Evolutionary conservation across 371 early-diverging fungal species (phyloP), one percentile per base, ranked within the genome.

Genomic region (Mortierella polycephala): DNA sequence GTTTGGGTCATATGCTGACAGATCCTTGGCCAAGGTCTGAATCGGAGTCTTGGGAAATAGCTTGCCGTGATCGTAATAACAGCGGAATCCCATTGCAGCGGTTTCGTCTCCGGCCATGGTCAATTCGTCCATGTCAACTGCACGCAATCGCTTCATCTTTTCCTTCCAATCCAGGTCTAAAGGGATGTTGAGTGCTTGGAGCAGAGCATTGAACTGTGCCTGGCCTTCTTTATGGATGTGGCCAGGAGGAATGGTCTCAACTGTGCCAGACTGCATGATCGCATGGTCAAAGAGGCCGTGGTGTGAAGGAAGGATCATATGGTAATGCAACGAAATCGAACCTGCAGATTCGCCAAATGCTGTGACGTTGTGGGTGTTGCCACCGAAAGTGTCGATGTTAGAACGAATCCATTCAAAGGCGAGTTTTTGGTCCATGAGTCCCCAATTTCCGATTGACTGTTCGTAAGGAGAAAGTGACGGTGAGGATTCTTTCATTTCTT

Each of bases 341-440:
- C 89, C 89, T 23, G 85, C 86, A 14, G 81, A 81, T 57, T 88
- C 69, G 11, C 87, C 89, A 46, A 59, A 82, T 14, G 81, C 69
- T 1, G 85, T 86, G 10, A 88, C 68, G 41, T 71, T 59, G 14
- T 30, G 47, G 1, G 82, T 51, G 55, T 89, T 82, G 20, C 88
- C 88, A 7, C 87, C 87, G 63, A 89, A 86, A 7, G 60, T 61
- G 16, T 41, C 23, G 49, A 88, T 85, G 64, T 88, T 79, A 40
- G 81, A 61, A 14, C 72, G 55, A 5, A 86, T 75, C 87, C 87
- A 88, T 41, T 72, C 49, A 18, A 86, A 62, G 1, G 87, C 86
- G 5, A 71, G 57, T 21, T 64, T 62, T 64, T 86, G 84, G 59
- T 88, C 86, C 56, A 67, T 62, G 6, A 87, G 62, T 1, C 86